Conservation (phyloP, 2,329 filamentous ascomycete genomes). For the Keithomyces neogunnii region DNA sequence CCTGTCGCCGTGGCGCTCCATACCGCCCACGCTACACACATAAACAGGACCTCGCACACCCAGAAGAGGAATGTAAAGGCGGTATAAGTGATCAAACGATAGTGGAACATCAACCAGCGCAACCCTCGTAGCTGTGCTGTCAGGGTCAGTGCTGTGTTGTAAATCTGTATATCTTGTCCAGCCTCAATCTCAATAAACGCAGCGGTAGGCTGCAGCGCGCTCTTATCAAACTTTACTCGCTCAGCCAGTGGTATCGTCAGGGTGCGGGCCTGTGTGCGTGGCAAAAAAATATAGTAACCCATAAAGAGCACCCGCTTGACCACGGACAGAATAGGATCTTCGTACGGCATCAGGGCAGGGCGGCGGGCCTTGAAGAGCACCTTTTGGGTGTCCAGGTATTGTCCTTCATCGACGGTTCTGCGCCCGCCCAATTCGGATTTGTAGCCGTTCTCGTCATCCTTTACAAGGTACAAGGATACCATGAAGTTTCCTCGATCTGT, state of each 20-base stretch:
- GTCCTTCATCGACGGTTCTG: conserved; percentile 13
- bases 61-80: conserved; percentile 68
- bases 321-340: conserved; percentile 58
- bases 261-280: conserved; percentile 52
- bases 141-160: conserved; percentile 59
- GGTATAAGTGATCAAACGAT: conserved; percentile 61
- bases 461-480: conserved; percentile 68
- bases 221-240: conserved; percentile 50
- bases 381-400: conserved; percentile 25
- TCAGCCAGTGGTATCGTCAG: conserved; percentile 68
- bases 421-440: not conserved
- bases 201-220: conserved; percentile 32
- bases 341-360: conserved; percentile 72
- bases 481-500: conserved; percentile 85
- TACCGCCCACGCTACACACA: conserved; percentile 55
- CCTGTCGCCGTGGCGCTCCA: conserved; percentile 30
- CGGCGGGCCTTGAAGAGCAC: conserved; percentile 59
- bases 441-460: conserved; percentile 11
- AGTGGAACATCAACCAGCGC: conserved; percentile 79
- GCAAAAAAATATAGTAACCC: conserved; percentile 60
- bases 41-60: conserved; percentile 61
- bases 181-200: conserved; percentile 60
- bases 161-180: conserved; percentile 65
- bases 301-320: conserved; percentile 55
- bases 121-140: conserved; percentile 69